Conservation (phyloP, 805 yeast genomes). For the Starmerella vaccinii region DNA sequence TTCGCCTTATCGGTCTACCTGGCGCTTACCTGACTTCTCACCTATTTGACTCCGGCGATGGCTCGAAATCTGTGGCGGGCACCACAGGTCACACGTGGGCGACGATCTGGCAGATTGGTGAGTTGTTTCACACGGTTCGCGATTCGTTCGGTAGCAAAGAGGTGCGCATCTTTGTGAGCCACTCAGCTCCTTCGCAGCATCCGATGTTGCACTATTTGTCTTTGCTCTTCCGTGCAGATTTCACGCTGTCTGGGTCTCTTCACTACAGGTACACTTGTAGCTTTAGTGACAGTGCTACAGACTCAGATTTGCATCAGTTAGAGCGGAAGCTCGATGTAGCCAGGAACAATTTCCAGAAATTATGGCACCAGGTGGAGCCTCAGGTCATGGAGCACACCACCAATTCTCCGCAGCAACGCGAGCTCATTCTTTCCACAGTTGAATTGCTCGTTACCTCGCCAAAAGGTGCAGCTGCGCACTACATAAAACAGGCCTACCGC, state of each 20-base stretch:
- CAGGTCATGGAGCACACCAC: conserved; percentile 28
- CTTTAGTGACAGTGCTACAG: conserved; percentile 55
- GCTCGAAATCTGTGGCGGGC: conserved; percentile 41
- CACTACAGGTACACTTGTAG: conserved; percentile 63
- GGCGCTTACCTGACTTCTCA: conserved; percentile 59
- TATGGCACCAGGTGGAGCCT: conserved; percentile 10
- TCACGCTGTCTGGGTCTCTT: conserved; percentile 39
- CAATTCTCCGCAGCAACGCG: conserved; percentile 37
- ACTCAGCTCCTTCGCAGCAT: conserved; percentile 61
- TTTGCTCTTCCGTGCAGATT: conserved; percentile 56
- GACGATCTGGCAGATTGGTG: conserved; percentile 60
- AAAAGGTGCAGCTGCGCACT: conserved; percentile 2
- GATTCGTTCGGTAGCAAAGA: conserved; percentile 35
- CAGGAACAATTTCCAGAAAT: background rate
- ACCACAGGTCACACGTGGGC: conserved; percentile 67
- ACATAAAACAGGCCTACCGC: conserved; percentile 42
- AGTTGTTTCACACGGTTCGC: conserved; percentile 43
- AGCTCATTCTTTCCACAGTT: conserved; percentile 45
- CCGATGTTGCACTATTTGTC: conserved; percentile 61
- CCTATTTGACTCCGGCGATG: conserved; percentile 55
- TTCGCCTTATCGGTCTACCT: conserved; percentile 60
- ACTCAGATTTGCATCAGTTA: conserved; percentile 35
- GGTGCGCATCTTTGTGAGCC: conserved; percentile 53
- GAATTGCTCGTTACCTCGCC: conserved; percentile 50
- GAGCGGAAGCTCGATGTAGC: conserved; percentile 6